Evolutionary conservation across 78 protist species (phyloP), one percentile per base, ranked within the genome.

Genomic region (Neovahlkampfia damariscottae): DNA sequence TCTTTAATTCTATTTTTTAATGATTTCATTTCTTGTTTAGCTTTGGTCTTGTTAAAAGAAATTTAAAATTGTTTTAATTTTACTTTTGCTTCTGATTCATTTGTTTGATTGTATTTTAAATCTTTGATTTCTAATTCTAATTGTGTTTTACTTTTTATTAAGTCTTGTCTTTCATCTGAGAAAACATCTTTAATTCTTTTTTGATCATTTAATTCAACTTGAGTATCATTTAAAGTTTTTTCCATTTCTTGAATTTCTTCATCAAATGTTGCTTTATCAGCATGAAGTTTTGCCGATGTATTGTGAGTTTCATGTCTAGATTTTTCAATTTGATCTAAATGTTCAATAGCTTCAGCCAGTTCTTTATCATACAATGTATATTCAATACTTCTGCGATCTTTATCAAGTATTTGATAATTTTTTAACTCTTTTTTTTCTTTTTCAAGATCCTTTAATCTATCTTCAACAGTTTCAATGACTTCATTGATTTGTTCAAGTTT

Each of bases 391-490:
- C 93, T 78, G 9, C 79, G 72, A 28, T 62, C 31, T 1, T 9
- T 10, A 38, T 89, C 88, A 2, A 80, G 77, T 19, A 1, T n/a
- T 10, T 84, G 90, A 73, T 80, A 84, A 34, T 29, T 50, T 5
- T 40, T 34, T 29, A 92, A 79, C 72, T 96, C 95, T 8, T 86
- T 39, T 39, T 79, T 72, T 68, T 96, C 97, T 1, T 19, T 67
- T 2, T 90, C 94, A 32, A 96, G 90, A 58, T 89, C 90, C 2
- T 0, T 39, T 8, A 94, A 69, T 10, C 95, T 80, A 34, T 75
- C 70, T 1, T 85, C 86, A 36, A 94, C 80, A 41, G 83, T 50
- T 5, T 0, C 31, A 27, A 93, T 28, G 29, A 35, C 73, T 32
- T 87, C 91, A 32, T 71, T 88, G 77, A 93, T 87, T 76, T 78